Base-by-base conservation (phyloP, 2,329 filamentous ascomycete species). In the Drechslera avenae region DNA sequence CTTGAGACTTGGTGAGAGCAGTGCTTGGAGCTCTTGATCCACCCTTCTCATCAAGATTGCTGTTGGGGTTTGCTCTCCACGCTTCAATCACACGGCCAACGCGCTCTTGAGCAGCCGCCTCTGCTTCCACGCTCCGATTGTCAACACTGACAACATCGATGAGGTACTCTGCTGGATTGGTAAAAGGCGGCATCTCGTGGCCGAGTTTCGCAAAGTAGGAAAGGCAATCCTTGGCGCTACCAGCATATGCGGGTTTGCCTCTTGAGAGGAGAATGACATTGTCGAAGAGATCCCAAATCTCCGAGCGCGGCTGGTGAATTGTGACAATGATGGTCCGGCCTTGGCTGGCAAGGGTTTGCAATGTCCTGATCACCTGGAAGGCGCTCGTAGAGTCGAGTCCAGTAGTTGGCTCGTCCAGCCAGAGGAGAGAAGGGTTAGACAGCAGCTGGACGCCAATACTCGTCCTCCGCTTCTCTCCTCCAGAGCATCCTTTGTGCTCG, bases 221-320 rank as follows among this genome's bases (percentile, higher is more conserved):
- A 3, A 89, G 68, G 40, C 85, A 87, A 2, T 81, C 78, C 3
- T 76, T 71, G 19, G 81, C 79, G 1, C 77, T 73, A 0, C 88
- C 89, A 17, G 85, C 86, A 62, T 87, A 92, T 0, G 91, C 82
- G 0, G 86, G 83, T 28, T 81, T 82, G 0, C 89, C 89, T 59
- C 79, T 81, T 1, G 87, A 85, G 3, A 92, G 70, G 10, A 92
- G 78, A 8, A 91, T 77, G 6, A 91, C 77, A 51, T 85, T 84
- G 68, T 91, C 88, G 63, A 92, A 89, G 13, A 91, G 78, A 26
- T 83, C 81, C 88, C 88, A 92, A 12, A 92, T 91, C 67, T 91
- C 89, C 0, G 87, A 90, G 16, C 89, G 80, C 16, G 89, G 89
- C 56, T 90, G 87, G 67, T 92, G 89, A 30, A 92, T 89, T 0